A percentile compares a stretch with the other conserved stretches of the same genome.
These are phyloP conservation scores for Pleoardoris graminearum DNA, from an alignment of 2,329 filamentous ascomycete species.

Conservation along the genomic window DNA sequence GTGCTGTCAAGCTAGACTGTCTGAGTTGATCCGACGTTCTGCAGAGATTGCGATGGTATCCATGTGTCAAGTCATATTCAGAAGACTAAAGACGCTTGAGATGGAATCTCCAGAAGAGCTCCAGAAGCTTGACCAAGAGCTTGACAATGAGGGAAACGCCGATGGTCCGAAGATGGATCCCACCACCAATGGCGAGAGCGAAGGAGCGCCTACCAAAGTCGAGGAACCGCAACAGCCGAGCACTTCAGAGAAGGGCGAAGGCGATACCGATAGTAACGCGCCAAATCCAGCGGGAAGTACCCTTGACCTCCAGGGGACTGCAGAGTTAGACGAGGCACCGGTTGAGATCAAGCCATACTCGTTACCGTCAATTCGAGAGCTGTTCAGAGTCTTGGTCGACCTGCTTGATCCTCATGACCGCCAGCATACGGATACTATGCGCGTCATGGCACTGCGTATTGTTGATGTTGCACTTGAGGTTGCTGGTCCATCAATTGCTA, in stretches of 20 bases:
- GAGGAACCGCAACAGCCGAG: constrained; percentile 40
- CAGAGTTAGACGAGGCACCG: constrained; percentile 50
- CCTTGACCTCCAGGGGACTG: constrained; percentile 49
- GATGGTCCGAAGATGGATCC: constrained; percentile 84
- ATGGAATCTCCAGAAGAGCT: constrained; percentile 71
- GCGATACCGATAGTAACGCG: constrained; percentile 43
- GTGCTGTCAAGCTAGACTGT: constrained; percentile 91
- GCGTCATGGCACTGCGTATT: constrained; percentile 95
- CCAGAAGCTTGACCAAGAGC: constrained; percentile 66
- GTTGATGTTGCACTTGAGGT: constrained; percentile 97
- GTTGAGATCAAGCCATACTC: constrained; percentile 82
- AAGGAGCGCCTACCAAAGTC: constrained; percentile 43
- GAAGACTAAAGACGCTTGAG: constrained; percentile 84
- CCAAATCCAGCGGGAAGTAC: constrained; percentile 48
- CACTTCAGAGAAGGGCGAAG: constrained; percentile 37
- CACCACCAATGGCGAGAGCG: constrained; percentile 66
- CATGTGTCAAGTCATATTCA: constrained; percentile 99
- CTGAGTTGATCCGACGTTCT: constrained; percentile 84
- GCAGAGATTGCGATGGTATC: constrained; percentile 97
- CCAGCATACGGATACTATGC: constrained; percentile 91
- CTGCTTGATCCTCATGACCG: constrained; percentile 91
- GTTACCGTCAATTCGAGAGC: constrained; percentile 87
- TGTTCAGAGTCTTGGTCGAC: constrained; percentile 92
- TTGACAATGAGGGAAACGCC: constrained; percentile 63
- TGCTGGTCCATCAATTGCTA: constrained; percentile 90